Base-by-base conservation (phyloP, 31 red algal genomes). In the Asparagopsis taxiformis region DNA sequence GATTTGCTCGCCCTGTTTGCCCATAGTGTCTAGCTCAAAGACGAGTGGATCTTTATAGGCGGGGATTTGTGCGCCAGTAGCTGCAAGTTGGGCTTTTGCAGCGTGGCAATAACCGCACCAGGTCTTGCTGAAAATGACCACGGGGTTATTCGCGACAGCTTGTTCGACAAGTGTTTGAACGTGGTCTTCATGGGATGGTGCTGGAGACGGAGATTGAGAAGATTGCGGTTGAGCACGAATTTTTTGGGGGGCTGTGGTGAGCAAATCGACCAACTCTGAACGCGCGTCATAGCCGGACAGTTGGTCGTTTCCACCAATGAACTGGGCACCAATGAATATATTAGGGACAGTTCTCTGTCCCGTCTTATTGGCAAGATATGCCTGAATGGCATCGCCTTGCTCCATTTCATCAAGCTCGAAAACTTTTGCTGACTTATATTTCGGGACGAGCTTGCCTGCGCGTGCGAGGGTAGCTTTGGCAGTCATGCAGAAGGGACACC, bases 41-140 rank as follows among this genome's bases (percentile, higher is more conserved):
- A 86, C 74, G 22, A 66, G 65, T 34, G 65, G 25, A 20, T 50
- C 26, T 16, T 22, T 15, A 32, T 54, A 57, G 26, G 48, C 59
- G 15, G 66, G 46, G 35, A 93, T 30, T 24, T 51, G 54, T 1
- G 39, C 49, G 10, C 25, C 65, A 10, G 49, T 48, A 48, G 64
- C 74, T 7, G 62, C 37, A 31, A 91, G 52, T 22, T 68, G 35
- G 19, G 16, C 61, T 52, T 96, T 96, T 15, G 73, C 87, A n/a
- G 39, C 48, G 21, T 55, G 22, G 49, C 79, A 91, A 67, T 72
- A 90, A 16, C 62, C 62, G 58, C 92, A 96, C 26, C 62, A 90
- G 10, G 68, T 68, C 70, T 89, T 90, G 55, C 73, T 74, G 65
- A 96, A 96, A n/a, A 96, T 71, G 32, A 96, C 78, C 2, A 91